Evolutionary conservation across 257 asterid genomes (phyloP).

Genomic region (Solanum sparsipilum): DNA sequence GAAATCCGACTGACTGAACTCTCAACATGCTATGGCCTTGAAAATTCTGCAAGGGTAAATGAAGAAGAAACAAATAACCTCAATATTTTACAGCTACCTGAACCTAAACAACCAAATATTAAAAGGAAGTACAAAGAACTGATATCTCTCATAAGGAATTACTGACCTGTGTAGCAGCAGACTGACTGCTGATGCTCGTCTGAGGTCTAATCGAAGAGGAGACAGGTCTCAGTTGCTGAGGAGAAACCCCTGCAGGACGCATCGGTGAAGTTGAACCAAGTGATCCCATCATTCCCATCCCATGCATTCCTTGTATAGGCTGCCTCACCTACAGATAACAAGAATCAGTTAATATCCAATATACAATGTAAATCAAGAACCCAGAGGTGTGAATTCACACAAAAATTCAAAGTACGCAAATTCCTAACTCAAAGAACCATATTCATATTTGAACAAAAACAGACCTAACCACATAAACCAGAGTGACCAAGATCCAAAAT

Average conservation of each 20-base stretch:
- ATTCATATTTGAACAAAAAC: not conserved
- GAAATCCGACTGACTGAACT: conserved; percentile 47
- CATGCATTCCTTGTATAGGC: conserved; percentile 44
- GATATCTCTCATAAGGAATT: not conserved
- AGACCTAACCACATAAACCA: not conserved
- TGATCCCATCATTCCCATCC: conserved; percentile 59
- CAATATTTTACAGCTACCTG: not conserved
- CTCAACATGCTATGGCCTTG: conserved; percentile 75
- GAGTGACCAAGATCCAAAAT: not conserved
- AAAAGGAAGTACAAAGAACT: not conserved
- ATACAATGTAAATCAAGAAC: not conserved
- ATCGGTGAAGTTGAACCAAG: conserved; percentile 51
- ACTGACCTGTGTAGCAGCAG: conserved; percentile 58
- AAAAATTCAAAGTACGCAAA: not conserved
- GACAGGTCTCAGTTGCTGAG: conserved; percentile 54
- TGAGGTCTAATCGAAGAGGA: conserved; percentile 56
- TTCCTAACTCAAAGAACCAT: not conserved
- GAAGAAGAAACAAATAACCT: not conserved
- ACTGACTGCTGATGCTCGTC: conserved; percentile 35
- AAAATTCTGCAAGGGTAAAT: conserved; percentile 31
- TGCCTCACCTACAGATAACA: conserved; percentile 46
- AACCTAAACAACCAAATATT: not conserved
- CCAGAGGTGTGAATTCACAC: not conserved
- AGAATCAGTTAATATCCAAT: not conserved
- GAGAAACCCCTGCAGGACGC: conserved; percentile 45